These are phyloP conservation scores for Serpula lacrymans DNA, from an alignment of 768 basidiomycete species.

Conservation along the genomic window DNA sequence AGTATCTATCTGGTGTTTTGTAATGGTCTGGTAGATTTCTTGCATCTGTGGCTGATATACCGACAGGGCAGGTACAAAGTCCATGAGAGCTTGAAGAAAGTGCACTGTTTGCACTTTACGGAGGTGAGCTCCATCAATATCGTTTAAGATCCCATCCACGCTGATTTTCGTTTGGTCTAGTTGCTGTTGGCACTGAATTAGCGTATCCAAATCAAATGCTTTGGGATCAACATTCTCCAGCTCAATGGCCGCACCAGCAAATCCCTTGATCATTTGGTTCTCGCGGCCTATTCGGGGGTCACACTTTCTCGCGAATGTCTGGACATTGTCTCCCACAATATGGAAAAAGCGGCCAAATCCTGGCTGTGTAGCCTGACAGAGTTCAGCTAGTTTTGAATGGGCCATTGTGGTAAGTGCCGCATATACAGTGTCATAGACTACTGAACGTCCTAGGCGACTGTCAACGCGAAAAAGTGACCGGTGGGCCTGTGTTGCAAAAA, in stretches of 20 bases:
- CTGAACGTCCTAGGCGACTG: conserved; percentile 7
- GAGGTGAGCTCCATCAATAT: conserved; percentile 9
- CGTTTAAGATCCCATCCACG: conserved; percentile 4
- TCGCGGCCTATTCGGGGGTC: conserved; percentile 8
- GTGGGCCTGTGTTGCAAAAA: conserved; percentile 11
- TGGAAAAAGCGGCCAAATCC: too few relatives aligned
- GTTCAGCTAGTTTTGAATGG: neutral
- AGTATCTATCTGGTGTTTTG: neutral
- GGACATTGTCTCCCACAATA: conserved; percentile 14
- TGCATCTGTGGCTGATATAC: conserved; percentile 1
- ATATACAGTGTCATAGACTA: conserved; percentile 6
- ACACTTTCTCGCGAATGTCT: conserved; percentile 6
- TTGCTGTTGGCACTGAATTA: neutral
- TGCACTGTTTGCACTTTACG: conserved; percentile 2
- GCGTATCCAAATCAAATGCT: conserved; percentile 6
- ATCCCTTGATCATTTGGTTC: conserved; percentile 15
- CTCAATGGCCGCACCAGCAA: conserved; percentile 9
- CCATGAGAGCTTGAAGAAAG: conserved; percentile 5
- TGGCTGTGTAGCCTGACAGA: neutral
- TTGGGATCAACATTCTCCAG: conserved; percentile 4
- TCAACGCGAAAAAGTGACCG: conserved; percentile 12
- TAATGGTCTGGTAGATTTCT: neutral
- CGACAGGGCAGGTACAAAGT: conserved; percentile 6
- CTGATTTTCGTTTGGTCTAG: conserved; percentile 3
- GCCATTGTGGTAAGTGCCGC: conserved; percentile 7